Base-by-base conservation (phyloP, 352 stramenopile genomes). In the Globisporangium megalacanthum region DNA sequence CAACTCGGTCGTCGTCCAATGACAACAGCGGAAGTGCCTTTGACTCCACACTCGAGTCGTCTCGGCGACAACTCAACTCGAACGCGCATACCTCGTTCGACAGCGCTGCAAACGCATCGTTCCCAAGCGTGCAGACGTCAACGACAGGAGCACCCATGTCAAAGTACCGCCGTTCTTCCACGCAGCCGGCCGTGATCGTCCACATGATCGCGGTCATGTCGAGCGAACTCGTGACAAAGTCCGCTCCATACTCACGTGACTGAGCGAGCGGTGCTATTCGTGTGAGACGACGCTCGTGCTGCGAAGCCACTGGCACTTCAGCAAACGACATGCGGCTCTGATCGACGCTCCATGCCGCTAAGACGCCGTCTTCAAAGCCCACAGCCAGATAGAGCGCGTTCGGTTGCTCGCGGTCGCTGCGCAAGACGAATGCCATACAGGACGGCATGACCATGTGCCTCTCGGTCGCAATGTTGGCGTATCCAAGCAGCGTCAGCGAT, bases 201-300 rank as follows among this genome's bases (percentile, higher is more conserved):
- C 80, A 90, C 0, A 86, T 46, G 49, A 90, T 77, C 4, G 83
- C 59, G 6, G 72, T 88, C 77, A 85, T 87, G 39, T 90, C 80
- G 8, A 87, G 52, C 0, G 79, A 90, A 7, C 69, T 72, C 6
- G 64, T 77, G 6, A 85, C 9, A 45, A 90, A 84, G 13, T 68
- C 52, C 4, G 39, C 1, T 7, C 54, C 13, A 17, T 33, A 45
- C 20, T 37, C 49, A 10, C n/a, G 29, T 3, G n/a, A 9, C 4
- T 19, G 67, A 31, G n/a, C 58, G 15, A 31, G 46, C 14, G 39
- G 11, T 4, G 46, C 62, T 17, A 89, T 70, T 1, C 56, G 64
- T 1, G 77, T 68, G 11, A 89, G 65, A 3, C 70, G 60, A 1
- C 73, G 69, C 20, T 82, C 77, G 33, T 88, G 79, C 10, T 62